These are phyloP conservation scores for Sodiomyces alkalinus DNA, from an alignment of 2,329 filamentous ascomycete genomes.

Conservation along the genomic window DNA sequence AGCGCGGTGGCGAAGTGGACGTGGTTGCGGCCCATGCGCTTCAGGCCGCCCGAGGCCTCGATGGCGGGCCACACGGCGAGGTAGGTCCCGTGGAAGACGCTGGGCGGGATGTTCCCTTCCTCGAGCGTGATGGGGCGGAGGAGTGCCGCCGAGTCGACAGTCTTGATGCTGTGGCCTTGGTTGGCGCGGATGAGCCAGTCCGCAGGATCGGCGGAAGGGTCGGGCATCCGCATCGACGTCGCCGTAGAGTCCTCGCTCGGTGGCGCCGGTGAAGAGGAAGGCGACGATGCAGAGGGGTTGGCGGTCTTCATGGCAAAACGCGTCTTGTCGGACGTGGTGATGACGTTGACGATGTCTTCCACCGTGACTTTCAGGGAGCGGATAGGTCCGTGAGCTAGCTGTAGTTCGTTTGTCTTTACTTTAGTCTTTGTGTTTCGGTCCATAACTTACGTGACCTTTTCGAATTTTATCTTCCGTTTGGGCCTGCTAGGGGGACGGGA, in stretches of 20 bases:
- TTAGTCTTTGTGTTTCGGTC: constrained; percentile 1
- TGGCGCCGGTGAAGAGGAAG: too few relatives aligned
- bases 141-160: constrained; percentile 54
- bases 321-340: constrained; percentile 73
- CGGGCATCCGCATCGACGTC: constrained; percentile 12
- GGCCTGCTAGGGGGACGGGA: too few relatives aligned
- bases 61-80: constrained; percentile 68
- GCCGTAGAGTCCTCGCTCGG: too few relatives aligned
- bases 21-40: constrained; percentile 70
- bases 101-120: constrained; percentile 40
- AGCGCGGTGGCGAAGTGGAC: constrained; percentile 77
- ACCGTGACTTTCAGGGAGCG: constrained; percentile 59
- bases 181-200: constrained; percentile 86
- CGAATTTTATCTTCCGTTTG: too few relatives aligned
- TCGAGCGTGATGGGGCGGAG: constrained; percentile 52
- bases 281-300: too few relatives aligned
- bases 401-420: too few relatives aligned
- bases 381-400: constrained; percentile 43
- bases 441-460: background rate
- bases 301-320: constrained; percentile 71
- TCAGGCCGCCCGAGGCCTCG: constrained; percentile 59
- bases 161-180: constrained; percentile 81
- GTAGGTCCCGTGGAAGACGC: constrained; percentile 80
- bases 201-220: constrained; percentile 30
- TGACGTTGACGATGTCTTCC: constrained; percentile 53